A percentile compares a stretch with the other conserved stretches of the same genome.
phyloP scores from a whole-genome alignment of 768 basidiomycete genomes.

The Lepiota venenata region DNA sequence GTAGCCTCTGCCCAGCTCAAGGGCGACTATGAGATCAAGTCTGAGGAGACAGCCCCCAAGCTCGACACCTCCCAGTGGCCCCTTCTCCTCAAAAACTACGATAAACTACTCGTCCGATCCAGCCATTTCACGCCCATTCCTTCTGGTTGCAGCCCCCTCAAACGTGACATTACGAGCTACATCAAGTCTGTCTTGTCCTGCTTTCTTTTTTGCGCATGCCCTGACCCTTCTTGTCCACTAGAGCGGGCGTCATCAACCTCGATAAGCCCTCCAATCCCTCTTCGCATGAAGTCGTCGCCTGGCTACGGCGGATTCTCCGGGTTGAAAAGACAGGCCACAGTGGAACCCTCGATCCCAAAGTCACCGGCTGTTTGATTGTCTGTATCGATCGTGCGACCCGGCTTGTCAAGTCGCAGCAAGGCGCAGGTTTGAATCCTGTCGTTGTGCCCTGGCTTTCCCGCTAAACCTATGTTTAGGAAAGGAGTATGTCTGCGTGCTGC shows the following conservation, averaged over 20 bases:
- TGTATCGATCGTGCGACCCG: constrained; percentile 99
- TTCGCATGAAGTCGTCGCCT: constrained; percentile 98
- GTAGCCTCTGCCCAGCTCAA: constrained; percentile 71
- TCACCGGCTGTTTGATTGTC: constrained; percentile 97
- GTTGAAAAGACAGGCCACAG: constrained; percentile 99
- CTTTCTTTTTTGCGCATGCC: background rate
- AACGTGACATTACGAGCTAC: constrained; percentile 89
- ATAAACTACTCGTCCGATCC: constrained; percentile 91
- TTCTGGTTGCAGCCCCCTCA: constrained; percentile 88
- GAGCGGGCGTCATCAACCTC: constrained; percentile 97
- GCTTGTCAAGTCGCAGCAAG: constrained; percentile 97
- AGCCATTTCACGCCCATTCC: constrained; percentile 99
- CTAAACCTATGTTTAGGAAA: constrained; percentile 57
- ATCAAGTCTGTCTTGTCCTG: constrained; percentile 67
- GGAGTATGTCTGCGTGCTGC: constrained; percentile 96
- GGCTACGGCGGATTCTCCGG: constrained; percentile 94
- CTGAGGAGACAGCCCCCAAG: constrained; percentile 67
- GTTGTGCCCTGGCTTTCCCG: background rate
- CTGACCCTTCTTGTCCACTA: constrained; percentile 27
- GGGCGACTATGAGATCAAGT: constrained; percentile 80
- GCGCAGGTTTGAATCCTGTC: constrained; percentile 65
- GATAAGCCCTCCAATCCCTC: constrained; percentile 99
- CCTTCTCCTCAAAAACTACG: constrained; percentile 96
- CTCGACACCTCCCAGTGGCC: constrained; percentile 98
- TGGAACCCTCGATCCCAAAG: constrained; percentile 98